Evolutionary conservation across 139 green algal species (phyloP), one percentile per base, ranked within the genome.

Genomic region (Pycnococcus provasolii): DNA sequence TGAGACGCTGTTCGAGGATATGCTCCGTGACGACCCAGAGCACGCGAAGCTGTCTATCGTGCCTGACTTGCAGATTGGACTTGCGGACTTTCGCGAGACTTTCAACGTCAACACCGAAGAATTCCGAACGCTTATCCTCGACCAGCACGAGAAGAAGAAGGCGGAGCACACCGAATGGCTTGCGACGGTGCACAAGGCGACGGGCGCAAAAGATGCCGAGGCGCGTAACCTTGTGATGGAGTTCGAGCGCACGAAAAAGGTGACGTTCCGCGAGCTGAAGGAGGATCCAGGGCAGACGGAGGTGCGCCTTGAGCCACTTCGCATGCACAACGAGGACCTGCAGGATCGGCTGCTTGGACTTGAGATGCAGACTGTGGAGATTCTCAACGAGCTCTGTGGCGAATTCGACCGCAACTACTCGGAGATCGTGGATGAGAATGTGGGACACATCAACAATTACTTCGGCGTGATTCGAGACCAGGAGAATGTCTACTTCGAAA

Each of bases 361-460:
- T 68, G 87, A 93, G 74, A 58, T 83, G 66, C 60, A 79, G 43
- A 77, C 79, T 54, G 67, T 66, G 1, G 81, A 86, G n/a, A 68
- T 86, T 54, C 55, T 88, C 63, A 57, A 78, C 57, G 73, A 76
- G 42, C 67, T 85, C 45, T 41, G 75, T 8, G 51, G 75, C n/a
- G 81, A 91, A 67, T 90, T 88, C 76, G 84, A 91, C 77, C 71
- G 80, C 64, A 81, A 80, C 71, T 88, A 88, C 81, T 76, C 53
- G 44, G 83, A 89, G 59, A 74, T 91, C 11, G 78, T 79, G 4
- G 84, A 90, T 51, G 52, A 57, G 4, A 88, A 86, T 75, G 87
- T 87, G 73, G 61, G 66, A 5, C 62, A 83, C 62, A 88, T 84
- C 77, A 88, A 80, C 57, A 76, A 70, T 1, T 87, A 48, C 40